phyloP scores from a whole-genome alignment of 306 rosid species.

The Rosa persica region DNA sequence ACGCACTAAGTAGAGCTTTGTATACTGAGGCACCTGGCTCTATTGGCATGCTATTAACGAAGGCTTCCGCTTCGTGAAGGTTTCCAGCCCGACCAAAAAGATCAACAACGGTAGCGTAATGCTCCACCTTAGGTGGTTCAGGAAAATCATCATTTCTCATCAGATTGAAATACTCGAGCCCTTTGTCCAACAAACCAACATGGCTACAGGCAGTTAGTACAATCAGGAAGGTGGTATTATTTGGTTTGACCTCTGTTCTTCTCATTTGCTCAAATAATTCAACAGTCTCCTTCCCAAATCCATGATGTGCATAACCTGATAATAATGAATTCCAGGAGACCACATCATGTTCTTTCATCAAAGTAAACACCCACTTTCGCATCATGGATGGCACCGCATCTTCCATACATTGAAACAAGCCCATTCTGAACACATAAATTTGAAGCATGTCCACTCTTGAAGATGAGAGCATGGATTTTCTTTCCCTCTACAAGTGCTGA shows the following conservation, averaged over 20 bases:
- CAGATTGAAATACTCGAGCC: slow-evolving; percentile 41
- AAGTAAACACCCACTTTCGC: slow-evolving; percentile 30
- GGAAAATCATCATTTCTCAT: slow-evolving; percentile 32
- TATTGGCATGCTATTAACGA: slow-evolving; percentile 38
- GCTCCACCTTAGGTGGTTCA: slow-evolving; percentile 42
- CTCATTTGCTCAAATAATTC: slow-evolving; percentile 46
- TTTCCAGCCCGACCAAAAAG: slow-evolving; percentile 50
- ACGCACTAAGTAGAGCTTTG: slow-evolving; percentile 46
- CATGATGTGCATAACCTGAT: slow-evolving; percentile 42
- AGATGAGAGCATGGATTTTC: slow-evolving; percentile 45
- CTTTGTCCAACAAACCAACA: slow-evolving; percentile 46
- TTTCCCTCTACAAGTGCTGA: slow-evolving; percentile 44
- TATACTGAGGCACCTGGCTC: slow-evolving; percentile 40
- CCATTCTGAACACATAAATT: slow-evolving; percentile 43
- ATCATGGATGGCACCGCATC: slow-evolving; percentile 39
- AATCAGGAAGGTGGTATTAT: slow-evolving; percentile 42
- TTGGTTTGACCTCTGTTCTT: slow-evolving; percentile 31
- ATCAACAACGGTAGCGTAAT: slow-evolving; percentile 42
- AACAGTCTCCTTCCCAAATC: slow-evolving; percentile 40
- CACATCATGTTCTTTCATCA: slow-evolving; percentile 36
- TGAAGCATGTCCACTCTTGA: slow-evolving; percentile 37
- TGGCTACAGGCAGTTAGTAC: slow-evolving; percentile 52
- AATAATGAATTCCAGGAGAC: slow-evolving; percentile 47
- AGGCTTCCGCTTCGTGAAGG: slow-evolving; percentile 47
- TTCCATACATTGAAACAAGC: slow-evolving; percentile 55